Conservation (phyloP, 2,329 filamentous ascomycete species). For the Diplodia intermedia region DNA sequence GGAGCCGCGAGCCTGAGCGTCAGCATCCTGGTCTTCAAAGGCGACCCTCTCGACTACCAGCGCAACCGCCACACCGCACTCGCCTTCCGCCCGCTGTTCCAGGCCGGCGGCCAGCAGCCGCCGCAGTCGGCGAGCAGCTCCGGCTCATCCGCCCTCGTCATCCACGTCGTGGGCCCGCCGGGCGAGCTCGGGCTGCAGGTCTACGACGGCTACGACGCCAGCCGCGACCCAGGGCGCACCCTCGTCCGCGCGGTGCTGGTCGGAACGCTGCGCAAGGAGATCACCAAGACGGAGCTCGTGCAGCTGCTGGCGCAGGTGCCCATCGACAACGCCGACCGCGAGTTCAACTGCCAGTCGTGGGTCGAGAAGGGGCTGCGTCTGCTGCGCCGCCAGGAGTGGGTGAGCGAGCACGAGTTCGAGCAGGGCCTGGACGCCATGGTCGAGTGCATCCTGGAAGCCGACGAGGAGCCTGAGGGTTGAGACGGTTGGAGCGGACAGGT, state of each 20-base stretch:
- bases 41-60: slow-evolving; percentile 29
- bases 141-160: slow-evolving; percentile 2
- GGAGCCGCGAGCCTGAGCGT: slow-evolving; percentile 6
- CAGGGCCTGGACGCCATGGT: slow-evolving; percentile 26
- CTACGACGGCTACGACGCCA: slow-evolving; percentile 24
- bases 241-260: slow-evolving; percentile 24
- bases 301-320: slow-evolving; percentile 14
- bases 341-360: slow-evolving; percentile 32
- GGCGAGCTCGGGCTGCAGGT: slow-evolving; percentile 21
- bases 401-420: slow-evolving; percentile 27
- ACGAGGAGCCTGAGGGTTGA: slow-evolving; percentile 28
- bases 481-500: not conserved
- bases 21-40: slow-evolving; percentile 28
- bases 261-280: slow-evolving; percentile 25
- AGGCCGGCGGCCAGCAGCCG: not conserved
- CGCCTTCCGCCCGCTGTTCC: slow-evolving; percentile 26
- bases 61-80: slow-evolving; percentile 27
- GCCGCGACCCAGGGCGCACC: not conserved
- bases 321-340: slow-evolving; percentile 20
- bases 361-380: slow-evolving; percentile 21
- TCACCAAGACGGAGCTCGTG: slow-evolving; percentile 20
- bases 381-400: slow-evolving; percentile 15
- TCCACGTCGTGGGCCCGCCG: slow-evolving; percentile 20
- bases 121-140: not conserved
- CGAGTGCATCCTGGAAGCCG: slow-evolving; percentile 25